Conservation (phyloP, 495 filamentous ascomycete genomes). For the Penicillium ucsense region DNA sequence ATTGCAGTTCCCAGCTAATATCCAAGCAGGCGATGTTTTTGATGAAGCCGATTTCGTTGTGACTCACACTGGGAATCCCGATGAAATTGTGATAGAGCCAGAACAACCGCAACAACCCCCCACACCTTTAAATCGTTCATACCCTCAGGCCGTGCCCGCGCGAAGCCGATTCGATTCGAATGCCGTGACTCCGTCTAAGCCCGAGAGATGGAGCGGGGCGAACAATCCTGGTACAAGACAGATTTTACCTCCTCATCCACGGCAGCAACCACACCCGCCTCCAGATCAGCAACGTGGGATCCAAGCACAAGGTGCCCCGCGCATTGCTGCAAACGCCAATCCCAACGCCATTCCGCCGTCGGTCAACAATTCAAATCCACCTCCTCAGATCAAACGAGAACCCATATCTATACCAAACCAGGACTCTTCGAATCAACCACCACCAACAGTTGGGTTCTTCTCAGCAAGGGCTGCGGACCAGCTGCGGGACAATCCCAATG, state of each 20-base stretch:
- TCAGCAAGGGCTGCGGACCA: constrained; percentile 59
- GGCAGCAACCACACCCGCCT: constrained; percentile 12
- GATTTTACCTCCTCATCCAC: constrained; percentile 14
- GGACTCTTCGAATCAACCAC: constrained; percentile 21
- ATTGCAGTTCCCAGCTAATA: constrained; percentile 11
- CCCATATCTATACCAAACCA: constrained; percentile 13
- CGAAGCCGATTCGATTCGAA: constrained; percentile 14
- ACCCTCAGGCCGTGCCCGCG: constrained; percentile 15
- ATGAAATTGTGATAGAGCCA: constrained; percentile 44
- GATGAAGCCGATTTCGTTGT: constrained; percentile 66
- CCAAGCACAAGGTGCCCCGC: constrained; percentile 8
- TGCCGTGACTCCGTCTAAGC: constrained; percentile 35
- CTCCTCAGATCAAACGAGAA: constrained; percentile 21
- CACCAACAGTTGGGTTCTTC: constrained; percentile 54
- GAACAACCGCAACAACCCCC: constrained; percentile 23
- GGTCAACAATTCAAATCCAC: constrained; percentile 10
- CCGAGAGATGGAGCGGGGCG: constrained; percentile 25
- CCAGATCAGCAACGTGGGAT: constrained; percentile 12
- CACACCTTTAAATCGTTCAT: constrained; percentile 17
- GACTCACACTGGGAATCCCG: constrained; percentile 49
- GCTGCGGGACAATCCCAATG: constrained; percentile 36
- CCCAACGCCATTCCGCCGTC: constrained; percentile 13
- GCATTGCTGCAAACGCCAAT: constrained; percentile 4
- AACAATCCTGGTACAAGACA: constrained; percentile 15
- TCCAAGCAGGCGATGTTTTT: constrained; percentile 45